A percentile compares a stretch with the other conserved stretches of the same genome.
Evolutionary conservation across 345 rosid genomes (phyloP).

Genomic region (Arabidopsis suecica): DNA sequence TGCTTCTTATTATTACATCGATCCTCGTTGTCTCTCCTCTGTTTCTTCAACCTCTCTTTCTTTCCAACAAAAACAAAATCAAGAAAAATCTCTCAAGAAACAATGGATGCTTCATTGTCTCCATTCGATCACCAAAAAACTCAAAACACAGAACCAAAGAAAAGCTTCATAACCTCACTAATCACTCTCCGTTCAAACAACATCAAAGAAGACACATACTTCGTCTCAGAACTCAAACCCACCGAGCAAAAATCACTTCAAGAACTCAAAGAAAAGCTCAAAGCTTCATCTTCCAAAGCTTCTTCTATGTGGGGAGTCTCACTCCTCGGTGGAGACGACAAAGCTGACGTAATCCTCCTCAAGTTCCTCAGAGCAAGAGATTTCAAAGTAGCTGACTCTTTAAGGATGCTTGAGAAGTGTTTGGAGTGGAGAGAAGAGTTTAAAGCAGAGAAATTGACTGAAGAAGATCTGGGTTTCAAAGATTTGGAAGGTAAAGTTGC

Average conservation of each 20-base stretch:
- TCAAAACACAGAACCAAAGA: conserved; percentile 52
- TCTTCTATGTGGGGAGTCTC: conserved; percentile 83
- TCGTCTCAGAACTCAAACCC: conserved; percentile 71
- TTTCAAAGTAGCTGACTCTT: conserved; percentile 67
- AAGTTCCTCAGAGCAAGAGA: conserved; percentile 93
- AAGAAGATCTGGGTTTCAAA: conserved; percentile 86
- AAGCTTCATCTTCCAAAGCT: conserved; percentile 44
- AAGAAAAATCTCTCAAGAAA: neutral
- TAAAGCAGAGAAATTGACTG: conserved; percentile 65
- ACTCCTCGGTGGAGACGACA: conserved; percentile 64
- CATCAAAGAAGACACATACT: conserved; percentile 88
- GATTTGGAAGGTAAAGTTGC: conserved; percentile 91
- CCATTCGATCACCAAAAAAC: conserved; percentile 53
- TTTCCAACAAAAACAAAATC: neutral
- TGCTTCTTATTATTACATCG: conserved; percentile 40
- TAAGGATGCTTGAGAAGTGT: conserved; percentile 78
- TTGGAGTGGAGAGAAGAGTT: conserved; percentile 82
- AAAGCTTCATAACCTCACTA: conserved; percentile 71
- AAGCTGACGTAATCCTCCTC: conserved; percentile 78
- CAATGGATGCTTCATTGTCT: conserved; percentile 56
- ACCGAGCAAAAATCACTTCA: conserved; percentile 76
- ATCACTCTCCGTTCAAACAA: conserved; percentile 72
- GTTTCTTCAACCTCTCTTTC: neutral
- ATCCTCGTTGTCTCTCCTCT: conserved; percentile 33
- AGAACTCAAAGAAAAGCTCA: conserved; percentile 70